A percentile compares a stretch with the other conserved stretches of the same genome.
These are phyloP conservation scores for Kodamaea sp. DNA, from an alignment of 1,139 yeast genomes.

Conservation along the genomic window DNA sequence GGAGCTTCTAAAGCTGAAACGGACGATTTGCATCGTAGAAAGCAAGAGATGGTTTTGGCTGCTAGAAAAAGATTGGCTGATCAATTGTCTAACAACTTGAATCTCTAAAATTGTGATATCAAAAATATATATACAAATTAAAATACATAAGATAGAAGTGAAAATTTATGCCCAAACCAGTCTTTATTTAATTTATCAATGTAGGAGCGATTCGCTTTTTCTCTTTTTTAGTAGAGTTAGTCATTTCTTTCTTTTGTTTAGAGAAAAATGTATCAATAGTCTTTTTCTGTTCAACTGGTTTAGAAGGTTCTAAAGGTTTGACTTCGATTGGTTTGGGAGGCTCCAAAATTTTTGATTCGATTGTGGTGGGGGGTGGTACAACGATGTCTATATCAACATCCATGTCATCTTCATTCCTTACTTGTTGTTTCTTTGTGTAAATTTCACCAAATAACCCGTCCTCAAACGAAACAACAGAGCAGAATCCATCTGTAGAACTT, in stretches of 20 bases:
- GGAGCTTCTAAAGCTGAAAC: slow-evolving; percentile 5
- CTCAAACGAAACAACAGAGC: slow-evolving; percentile 61
- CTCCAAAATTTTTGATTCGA: too few species aligned
- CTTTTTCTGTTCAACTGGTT: not conserved
- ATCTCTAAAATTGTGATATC: slow-evolving; percentile 6
- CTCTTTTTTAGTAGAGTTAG: slow-evolving; percentile 3
- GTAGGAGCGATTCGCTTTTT: slow-evolving; percentile 48
- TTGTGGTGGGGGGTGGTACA: not conserved
- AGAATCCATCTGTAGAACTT: slow-evolving; percentile 93
- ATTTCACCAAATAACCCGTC: slow-evolving; percentile 50
- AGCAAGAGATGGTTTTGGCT: slow-evolving; percentile 42
- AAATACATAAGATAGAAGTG: not conserved
- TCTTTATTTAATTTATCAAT: slow-evolving; percentile 18
- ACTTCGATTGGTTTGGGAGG: too few species aligned
- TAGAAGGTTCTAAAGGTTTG: too few species aligned
- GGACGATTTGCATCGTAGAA: slow-evolving; percentile 18
- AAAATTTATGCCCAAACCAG: not conserved
- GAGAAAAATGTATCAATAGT: slow-evolving; percentile 9
- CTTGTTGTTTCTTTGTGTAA: slow-evolving; percentile 2
- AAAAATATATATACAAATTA: slow-evolving; percentile 1
- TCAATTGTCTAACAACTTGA: slow-evolving; percentile 29
- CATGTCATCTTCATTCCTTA: not conserved
- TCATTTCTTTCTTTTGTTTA: slow-evolving; percentile 7
- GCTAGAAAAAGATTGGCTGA: slow-evolving; percentile 42
- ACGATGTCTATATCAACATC: not conserved